These are phyloP conservation scores for Oenanthe sinensis DNA, from an alignment of 129 eudicot genomes.

Conservation along the genomic window DNA sequence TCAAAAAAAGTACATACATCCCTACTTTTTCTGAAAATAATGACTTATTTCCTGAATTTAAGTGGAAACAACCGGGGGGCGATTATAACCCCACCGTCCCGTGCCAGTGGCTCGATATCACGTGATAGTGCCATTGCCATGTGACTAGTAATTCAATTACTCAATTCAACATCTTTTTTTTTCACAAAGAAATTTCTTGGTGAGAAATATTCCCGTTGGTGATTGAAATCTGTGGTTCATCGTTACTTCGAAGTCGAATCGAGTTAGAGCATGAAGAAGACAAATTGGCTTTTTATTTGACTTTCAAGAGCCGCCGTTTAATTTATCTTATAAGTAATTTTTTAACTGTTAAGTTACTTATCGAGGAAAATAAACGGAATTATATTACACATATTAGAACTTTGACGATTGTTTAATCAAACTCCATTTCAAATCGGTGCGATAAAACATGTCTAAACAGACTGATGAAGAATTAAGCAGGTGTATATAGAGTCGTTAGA, in stretches of 20 bases:
- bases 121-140: slow-evolving; percentile 2
- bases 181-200: background rate
- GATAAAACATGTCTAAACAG: background rate
- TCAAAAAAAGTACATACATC: too few relatives aligned
- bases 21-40: too few relatives aligned
- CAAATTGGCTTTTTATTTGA: background rate
- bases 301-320: background rate
- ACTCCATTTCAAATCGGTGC: too few relatives aligned
- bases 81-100: background rate
- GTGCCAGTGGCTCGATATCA: background rate
- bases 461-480: too few relatives aligned
- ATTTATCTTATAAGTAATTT: too few relatives aligned
- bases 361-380: too few relatives aligned
- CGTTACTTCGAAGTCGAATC: background rate
- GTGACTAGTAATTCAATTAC: background rate
- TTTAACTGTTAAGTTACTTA: too few relatives aligned
- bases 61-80: too few relatives aligned
- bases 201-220: background rate
- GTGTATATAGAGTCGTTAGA: too few relatives aligned
- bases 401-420: too few relatives aligned
- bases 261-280: background rate
- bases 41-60: too few relatives aligned
- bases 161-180: background rate
- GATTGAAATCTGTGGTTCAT: background rate
- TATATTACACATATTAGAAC: too few relatives aligned